Percentiles rank a stretch among this genome's conserved stretches.
Conservation (phyloP, 805 yeast species). For the Jamesozyma spencerorum region DNA sequence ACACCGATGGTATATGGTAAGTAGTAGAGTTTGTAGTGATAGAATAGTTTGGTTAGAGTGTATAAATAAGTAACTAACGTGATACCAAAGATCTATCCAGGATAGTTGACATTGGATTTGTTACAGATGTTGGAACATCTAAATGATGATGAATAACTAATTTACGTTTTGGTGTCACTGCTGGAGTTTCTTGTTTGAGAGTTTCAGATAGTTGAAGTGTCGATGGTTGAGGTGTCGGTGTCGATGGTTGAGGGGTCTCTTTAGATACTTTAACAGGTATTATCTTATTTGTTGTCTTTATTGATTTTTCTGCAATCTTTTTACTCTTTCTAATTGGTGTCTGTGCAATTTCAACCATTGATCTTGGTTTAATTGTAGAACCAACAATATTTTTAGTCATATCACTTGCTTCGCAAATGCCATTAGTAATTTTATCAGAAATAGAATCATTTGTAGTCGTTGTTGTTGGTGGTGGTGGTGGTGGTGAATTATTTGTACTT, state of each 20-base stretch:
- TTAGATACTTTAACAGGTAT: no score
- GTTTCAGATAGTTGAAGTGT: no score
- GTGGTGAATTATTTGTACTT: not conserved
- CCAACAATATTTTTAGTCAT: not conserved
- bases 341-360: conserved; percentile 23
- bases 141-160: conserved; percentile 14
- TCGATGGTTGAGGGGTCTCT: no score
- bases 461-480: not conserved
- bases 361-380: conserved; percentile 11
- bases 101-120: not conserved
- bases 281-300: not conserved
- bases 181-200: not conserved
- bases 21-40: no score
- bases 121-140: conserved; percentile 14
- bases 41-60: no score
- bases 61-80: no score
- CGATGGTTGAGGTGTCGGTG: no score
- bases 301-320: not conserved
- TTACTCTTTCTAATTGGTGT: conserved; percentile 5
- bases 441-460: not conserved
- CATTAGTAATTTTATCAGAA: not conserved
- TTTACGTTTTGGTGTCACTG: conserved; percentile 11
- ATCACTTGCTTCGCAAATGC: not conserved
- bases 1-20: no score
- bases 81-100: not conserved